phyloP scores from a whole-genome alignment of 2,329 filamentous ascomycete genomes.

The Plenodomus tracheiphilus region DNA sequence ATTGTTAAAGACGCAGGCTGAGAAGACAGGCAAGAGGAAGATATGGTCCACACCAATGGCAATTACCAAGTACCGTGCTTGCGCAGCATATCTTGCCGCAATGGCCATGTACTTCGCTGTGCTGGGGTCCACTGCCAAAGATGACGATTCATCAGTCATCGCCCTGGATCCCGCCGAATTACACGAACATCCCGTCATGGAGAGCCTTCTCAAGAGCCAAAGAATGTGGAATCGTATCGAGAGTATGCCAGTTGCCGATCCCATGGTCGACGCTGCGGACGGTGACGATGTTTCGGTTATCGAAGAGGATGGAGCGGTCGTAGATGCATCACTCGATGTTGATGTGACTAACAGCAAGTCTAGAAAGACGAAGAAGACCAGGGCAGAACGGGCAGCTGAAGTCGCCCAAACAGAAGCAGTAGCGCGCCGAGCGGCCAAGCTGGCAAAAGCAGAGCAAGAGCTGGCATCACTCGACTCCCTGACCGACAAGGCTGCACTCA shows the following conservation, averaged over 20 bases:
- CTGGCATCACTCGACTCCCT: conserved; percentile 73
- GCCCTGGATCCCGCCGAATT: conserved; percentile 77
- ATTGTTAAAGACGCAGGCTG: conserved; percentile 33
- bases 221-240: conserved; percentile 78
- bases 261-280: conserved; percentile 38
- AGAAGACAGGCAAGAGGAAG: conserved; percentile 22
- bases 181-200: conserved; percentile 90
- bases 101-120: conserved; percentile 94
- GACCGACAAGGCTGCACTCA: conserved; percentile 52
- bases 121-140: conserved; percentile 75
- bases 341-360: conserved; percentile 36
- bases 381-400: conserved; percentile 55
- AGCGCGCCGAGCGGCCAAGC: conserved; percentile 56
- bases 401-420: conserved; percentile 59
- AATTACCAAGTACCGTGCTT: conserved; percentile 72
- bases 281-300: conserved; percentile 42
- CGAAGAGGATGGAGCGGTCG: conserved; percentile 37
- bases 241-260: conserved; percentile 59
- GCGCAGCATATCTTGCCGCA: conserved; percentile 83
- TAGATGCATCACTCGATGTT: conserved; percentile 35
- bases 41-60: conserved; percentile 33
- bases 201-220: conserved; percentile 76
- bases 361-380: conserved; percentile 49
- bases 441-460: conserved; percentile 66
- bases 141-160: conserved; percentile 53